A percentile compares a stretch with the other conserved stretches of the same genome.
Conservation (phyloP, 1,284 basidiomycete species). For the Ceratobasidium sp. region DNA sequence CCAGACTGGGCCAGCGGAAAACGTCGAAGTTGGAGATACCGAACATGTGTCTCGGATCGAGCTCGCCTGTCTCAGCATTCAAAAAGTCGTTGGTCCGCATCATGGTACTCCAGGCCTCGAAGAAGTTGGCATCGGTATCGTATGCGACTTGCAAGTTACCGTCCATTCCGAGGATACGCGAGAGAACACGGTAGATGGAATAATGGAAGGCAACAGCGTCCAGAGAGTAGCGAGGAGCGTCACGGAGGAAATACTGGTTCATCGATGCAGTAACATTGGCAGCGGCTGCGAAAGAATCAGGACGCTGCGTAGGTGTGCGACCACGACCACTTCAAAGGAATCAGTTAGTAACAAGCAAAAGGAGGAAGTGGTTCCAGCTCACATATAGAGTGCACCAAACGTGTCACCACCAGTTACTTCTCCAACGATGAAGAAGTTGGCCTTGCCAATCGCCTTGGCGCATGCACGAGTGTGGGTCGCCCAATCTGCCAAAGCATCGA, state of each 20-base stretch:
- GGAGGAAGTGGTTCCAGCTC: constrained; percentile 48
- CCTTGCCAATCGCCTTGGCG: constrained; percentile 72
- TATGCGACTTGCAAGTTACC: constrained; percentile 88
- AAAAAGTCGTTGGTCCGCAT: constrained; percentile 85
- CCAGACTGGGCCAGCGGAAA: constrained; percentile 87
- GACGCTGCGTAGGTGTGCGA: constrained; percentile 69
- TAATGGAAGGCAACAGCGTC: constrained; percentile 90
- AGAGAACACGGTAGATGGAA: constrained; percentile 83
- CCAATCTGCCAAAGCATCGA: constrained; percentile 81
- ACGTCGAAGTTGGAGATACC: constrained; percentile 92
- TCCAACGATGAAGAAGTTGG: constrained; percentile 86
- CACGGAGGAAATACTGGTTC: constrained; percentile 79
- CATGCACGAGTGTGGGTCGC: constrained; percentile 73
- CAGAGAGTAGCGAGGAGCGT: constrained; percentile 64
- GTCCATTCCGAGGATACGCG: constrained; percentile 90
- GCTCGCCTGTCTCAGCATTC: constrained; percentile 66
- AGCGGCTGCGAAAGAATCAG: constrained; percentile 69
- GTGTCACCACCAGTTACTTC: constrained; percentile 95
- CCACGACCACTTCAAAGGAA: constrained; percentile 71
- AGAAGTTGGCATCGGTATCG: constrained; percentile 80
- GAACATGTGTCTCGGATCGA: constrained; percentile 88
- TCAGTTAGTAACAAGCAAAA: constrained; percentile 32
- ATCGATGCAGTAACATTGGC: constrained; percentile 66
- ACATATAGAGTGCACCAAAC: constrained; percentile 86
- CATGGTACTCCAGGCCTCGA: constrained; percentile 88